Evolutionary conservation across 2,329 filamentous ascomycete species (phyloP), one percentile per base, ranked within the genome.

Genomic region (Epichloe festucae): DNA sequence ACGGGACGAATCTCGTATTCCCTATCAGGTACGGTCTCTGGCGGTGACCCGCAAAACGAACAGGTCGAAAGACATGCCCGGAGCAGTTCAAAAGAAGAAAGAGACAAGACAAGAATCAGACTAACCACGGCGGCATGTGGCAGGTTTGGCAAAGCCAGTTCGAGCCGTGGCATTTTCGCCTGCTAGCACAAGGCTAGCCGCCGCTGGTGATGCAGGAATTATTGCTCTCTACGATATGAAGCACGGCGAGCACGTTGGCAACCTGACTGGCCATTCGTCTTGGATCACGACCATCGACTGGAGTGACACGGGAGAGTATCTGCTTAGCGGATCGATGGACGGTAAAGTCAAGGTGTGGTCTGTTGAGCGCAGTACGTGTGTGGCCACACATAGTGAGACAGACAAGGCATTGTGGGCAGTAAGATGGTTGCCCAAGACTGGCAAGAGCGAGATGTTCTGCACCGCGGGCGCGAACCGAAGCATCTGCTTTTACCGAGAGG

Each of bases 321-420:
- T 98, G 12, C 75, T 97, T 3, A 94, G 86, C 62, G 88, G 89
- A 46, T 82, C 86, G 1, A 89, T 94, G 66, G 90, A 97, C 63
- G 91, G 93, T 39, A 96, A 95, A 67, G 88, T 87, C 54, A 96
- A 95, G 69, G 87, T 97, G 34, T 98, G 93, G 93, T 91, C 88
- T 34, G 79, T 96, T 53, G 89, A 95, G 60, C 79, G 83, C 36
- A 79, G 82, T 52, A 76, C 77, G 4, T 97, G 93, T 64, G 93
- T 98, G 44, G 89, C 91, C 12, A 98, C 93, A 10, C 89, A 95
- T 65, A 90, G 85, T 53, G 90, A 97, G 71, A 89, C 87, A 5
- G 90, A 91, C 56, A 86, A 87, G 68, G 79, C 83, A 0, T 65
- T 97, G 3, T 96, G 90, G 86, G 80, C 81, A 51, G 87, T 90